Evolutionary conservation across 2,329 filamentous ascomycete species (phyloP).

Genomic region (Apiospora sp.): DNA sequence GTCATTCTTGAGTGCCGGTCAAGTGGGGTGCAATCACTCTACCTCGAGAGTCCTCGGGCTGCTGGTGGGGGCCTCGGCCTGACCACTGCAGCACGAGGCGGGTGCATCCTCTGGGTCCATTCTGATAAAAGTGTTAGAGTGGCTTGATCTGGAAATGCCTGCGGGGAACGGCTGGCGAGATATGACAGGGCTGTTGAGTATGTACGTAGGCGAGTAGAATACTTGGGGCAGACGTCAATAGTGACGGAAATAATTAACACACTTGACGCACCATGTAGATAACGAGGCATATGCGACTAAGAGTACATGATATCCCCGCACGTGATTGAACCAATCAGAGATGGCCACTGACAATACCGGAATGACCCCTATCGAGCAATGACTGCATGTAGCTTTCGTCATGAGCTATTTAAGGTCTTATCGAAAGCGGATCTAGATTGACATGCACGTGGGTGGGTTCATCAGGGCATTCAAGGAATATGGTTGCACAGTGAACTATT

Average conservation of each 20-base stretch:
- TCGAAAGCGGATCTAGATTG: no score
- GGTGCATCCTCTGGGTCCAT: not conserved
- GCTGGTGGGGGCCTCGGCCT: not conserved
- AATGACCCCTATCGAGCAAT: no score
- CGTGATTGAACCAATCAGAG: not conserved
- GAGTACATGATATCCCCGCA: not conserved
- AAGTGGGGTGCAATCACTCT: not conserved
- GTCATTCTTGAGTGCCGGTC: not conserved
- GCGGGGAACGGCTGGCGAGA: not conserved
- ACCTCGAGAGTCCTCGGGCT: not conserved
- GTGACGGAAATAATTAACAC: not conserved
- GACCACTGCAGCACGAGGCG: not conserved
- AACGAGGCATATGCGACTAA: not conserved
- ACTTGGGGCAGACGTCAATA: not conserved
- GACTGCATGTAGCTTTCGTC: no score
- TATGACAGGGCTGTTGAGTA: no score
- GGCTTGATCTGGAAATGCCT: not conserved
- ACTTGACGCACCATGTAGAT: not conserved
- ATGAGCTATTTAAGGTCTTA: no score
- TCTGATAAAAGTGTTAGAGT: not conserved
- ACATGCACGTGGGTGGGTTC: no score
- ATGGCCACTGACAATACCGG: not conserved
- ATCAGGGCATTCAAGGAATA: no score
- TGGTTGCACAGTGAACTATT: no score
- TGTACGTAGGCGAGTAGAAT: not conserved